Evolutionary conservation across 2,329 filamentous ascomycete species (phyloP).

Genomic region (Botrytis pseudocinerea): DNA sequence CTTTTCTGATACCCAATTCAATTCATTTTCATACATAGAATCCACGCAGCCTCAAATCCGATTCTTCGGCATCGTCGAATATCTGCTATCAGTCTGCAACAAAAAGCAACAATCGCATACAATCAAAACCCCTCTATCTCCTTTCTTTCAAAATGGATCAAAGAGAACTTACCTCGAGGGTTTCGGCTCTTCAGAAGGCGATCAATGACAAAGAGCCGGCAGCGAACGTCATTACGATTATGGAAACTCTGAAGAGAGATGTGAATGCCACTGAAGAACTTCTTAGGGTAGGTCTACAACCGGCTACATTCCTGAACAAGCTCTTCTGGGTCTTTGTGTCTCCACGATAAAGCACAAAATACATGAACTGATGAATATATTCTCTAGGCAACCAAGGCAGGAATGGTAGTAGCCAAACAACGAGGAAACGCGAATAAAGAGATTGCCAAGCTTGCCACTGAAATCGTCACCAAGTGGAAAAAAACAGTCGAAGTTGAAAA

Average conservation of each 20-base stretch:
- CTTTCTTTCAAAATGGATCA: slow-evolving; percentile 35
- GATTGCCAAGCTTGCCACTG: slow-evolving; percentile 72
- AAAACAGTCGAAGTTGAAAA: slow-evolving; percentile 70
- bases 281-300: slow-evolving; percentile 63
- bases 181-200: slow-evolving; percentile 72
- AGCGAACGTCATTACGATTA: slow-evolving; percentile 68
- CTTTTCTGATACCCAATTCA: background rate
- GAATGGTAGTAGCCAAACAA: slow-evolving; percentile 82
- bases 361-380: slow-evolving; percentile 23
- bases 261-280: slow-evolving; percentile 86
- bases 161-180: slow-evolving; percentile 36
- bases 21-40: background rate
- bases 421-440: slow-evolving; percentile 77
- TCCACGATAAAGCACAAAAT: background rate
- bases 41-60: background rate
- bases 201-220: slow-evolving; percentile 72
- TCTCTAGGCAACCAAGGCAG: slow-evolving; percentile 76
- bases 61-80: background rate
- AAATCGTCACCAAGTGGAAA: slow-evolving; percentile 88
- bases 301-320: slow-evolving; percentile 30
- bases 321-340: slow-evolving; percentile 11
- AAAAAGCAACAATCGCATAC: slow-evolving; percentile 15
- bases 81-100: background rate
- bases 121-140: slow-evolving; percentile 12
- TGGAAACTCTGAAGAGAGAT: slow-evolving; percentile 77